Evolutionary conservation across 108 stramenopile genomes (phyloP).

Genomic region (Nannochloropsis gaditana): DNA sequence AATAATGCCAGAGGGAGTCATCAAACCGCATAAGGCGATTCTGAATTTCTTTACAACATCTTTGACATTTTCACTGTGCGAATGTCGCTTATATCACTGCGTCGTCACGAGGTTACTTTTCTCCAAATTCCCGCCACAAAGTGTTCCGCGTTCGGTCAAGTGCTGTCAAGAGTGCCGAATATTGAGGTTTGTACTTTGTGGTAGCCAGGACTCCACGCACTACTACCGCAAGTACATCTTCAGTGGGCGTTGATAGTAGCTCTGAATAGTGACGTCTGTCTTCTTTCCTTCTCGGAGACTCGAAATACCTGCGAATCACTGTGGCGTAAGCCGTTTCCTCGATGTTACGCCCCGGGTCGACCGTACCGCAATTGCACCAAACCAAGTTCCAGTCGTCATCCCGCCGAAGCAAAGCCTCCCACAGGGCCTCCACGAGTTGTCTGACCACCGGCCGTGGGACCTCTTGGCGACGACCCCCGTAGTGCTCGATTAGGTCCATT

Average conservation of each 20-base stretch:
- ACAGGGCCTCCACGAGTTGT: not conserved
- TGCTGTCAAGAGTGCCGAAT: not conserved
- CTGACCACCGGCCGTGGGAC: not conserved
- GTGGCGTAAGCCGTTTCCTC: not conserved
- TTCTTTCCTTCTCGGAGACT: not conserved
- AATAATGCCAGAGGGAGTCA: too few relatives aligned
- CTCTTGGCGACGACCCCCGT: not conserved
- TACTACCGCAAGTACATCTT: not conserved
- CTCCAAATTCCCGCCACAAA: not conserved
- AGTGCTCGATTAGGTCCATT: constrained; percentile 7
- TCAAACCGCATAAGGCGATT: too few relatives aligned
- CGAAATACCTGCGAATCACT: not conserved
- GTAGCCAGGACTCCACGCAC: not conserved
- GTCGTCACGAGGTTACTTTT: too few relatives aligned
- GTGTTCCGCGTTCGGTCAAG: not conserved
- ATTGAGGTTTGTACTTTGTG: not conserved
- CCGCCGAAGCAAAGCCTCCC: not conserved
- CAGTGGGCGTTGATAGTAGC: not conserved
- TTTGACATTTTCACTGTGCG: too few relatives aligned
- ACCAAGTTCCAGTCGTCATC: not conserved
- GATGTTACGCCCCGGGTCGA: not conserved
- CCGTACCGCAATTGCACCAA: not conserved
- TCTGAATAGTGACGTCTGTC: not conserved
- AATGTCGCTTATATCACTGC: too few relatives aligned
- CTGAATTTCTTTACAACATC: too few relatives aligned